A percentile compares a stretch with the other conserved stretches of the same genome.
These are phyloP conservation scores for Lomentospora prolificans DNA, from an alignment of 2,329 filamentous ascomycete species.

Conservation along the genomic window DNA sequence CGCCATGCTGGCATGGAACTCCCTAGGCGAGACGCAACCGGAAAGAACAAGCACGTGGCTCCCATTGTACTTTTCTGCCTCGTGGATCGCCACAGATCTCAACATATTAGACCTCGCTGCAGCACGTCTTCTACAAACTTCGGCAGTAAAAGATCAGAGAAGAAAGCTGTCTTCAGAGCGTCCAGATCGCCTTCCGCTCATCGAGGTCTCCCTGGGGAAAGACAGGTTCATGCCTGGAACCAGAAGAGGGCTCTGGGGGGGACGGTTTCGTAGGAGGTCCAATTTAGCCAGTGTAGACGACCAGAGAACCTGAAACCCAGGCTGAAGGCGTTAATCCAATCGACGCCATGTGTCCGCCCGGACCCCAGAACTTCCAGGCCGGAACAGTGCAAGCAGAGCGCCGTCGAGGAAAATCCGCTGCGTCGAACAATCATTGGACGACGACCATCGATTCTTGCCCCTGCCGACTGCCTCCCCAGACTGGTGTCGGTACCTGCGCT, in stretches of 20 bases:
- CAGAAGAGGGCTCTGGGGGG: neutral
- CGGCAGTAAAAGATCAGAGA: too few species aligned
- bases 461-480: neutral
- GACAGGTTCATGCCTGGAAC: neutral
- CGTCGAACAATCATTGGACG: neutral
- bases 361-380: slow-evolving; percentile 1
- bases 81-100: neutral
- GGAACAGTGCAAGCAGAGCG: neutral
- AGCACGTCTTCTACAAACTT: too few species aligned
- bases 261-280: neutral
- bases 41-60: neutral
- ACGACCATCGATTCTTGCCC: neutral
- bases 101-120: too few species aligned
- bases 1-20: neutral
- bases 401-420: neutral
- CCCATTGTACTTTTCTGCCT: neutral
- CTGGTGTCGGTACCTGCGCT: neutral
- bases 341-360: neutral
- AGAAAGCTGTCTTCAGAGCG: too few species aligned
- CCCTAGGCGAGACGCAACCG: too few species aligned
- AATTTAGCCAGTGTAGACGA: slow-evolving; percentile 3
- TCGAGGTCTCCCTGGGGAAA: neutral
- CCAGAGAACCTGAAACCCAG: slow-evolving; percentile 7
- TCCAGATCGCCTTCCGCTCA: neutral
- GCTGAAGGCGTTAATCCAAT: neutral